A percentile compares a stretch with the other conserved stretches of the same genome.
These are phyloP conservation scores for Closterium sp. DNA, from an alignment of 139 green algal species.

Conservation along the genomic window DNA sequence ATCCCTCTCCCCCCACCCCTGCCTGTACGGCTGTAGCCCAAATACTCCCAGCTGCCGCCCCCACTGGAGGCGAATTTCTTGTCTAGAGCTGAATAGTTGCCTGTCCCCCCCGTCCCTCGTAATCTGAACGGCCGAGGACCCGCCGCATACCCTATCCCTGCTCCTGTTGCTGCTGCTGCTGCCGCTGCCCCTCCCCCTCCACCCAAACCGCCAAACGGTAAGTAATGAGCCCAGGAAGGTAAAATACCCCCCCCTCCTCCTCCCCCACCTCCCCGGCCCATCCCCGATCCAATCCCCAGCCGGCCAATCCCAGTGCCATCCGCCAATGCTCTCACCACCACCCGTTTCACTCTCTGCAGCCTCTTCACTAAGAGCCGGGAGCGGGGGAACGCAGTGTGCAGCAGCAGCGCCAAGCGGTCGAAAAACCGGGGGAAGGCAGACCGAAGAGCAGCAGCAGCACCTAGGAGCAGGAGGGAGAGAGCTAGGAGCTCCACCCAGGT, in stretches of 20 bases:
- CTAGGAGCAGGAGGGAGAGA: neutral
- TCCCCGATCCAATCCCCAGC: neutral
- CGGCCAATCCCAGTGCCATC: neutral
- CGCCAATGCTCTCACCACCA: neutral
- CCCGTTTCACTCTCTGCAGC: neutral
- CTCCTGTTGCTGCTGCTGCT: neutral
- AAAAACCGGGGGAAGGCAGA: neutral
- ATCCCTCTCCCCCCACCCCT: neutral
- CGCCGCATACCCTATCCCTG: neutral
- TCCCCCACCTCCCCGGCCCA: neutral
- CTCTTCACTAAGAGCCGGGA: neutral
- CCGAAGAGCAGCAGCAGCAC: neutral
- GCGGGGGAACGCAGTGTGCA: neutral
- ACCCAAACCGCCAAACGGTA: neutral
- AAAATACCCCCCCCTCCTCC: neutral
- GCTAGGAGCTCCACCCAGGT: neutral
- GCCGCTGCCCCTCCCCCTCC: slow-evolving; percentile 2
- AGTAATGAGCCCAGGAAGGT: neutral
- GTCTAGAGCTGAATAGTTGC: neutral
- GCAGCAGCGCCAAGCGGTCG: neutral
- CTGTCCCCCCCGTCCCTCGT: neutral
- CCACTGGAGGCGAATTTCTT: neutral
- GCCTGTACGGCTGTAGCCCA: neutral
- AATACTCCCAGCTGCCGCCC: slow-evolving; percentile 3
- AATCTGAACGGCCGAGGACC: neutral